Evolutionary conservation across 345 rosid species (phyloP).

Genomic region (Gossypium mustelinum): DNA sequence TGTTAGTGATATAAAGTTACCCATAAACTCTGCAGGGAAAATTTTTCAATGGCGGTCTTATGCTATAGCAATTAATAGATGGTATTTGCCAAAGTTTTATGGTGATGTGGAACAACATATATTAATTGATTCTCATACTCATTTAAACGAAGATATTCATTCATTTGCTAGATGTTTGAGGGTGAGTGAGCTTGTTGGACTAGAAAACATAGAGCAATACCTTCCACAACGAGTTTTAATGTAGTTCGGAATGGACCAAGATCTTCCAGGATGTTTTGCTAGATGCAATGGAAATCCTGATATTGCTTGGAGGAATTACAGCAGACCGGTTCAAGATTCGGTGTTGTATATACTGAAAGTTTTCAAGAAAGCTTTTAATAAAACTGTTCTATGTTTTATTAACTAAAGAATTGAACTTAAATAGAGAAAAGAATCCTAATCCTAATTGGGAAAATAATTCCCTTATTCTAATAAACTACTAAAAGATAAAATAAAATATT

Average conservation of each 20-base stretch:
- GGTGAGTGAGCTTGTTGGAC: constrained; percentile 25
- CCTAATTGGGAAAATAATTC: too few species aligned
- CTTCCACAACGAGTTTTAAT: constrained; percentile 34
- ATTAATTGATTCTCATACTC: too few species aligned
- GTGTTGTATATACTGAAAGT: constrained; percentile 16
- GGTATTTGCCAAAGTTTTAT: constrained; percentile 21
- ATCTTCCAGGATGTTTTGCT: constrained; percentile 24
- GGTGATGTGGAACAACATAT: too few species aligned
- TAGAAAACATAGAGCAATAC: constrained; percentile 25
- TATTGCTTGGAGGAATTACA: constrained; percentile 29
- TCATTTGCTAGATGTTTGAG: constrained; percentile 29
- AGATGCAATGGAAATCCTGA: constrained; percentile 20
- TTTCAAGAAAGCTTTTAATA: too few species aligned
- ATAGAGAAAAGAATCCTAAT: too few species aligned
- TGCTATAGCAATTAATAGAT: background rate
- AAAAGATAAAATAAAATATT: too few species aligned
- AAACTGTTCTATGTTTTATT: too few species aligned
- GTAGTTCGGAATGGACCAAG: constrained; percentile 41
- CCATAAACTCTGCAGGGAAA: constrained; percentile 19
- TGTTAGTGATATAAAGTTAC: constrained; percentile 6
- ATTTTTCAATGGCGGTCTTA: constrained; percentile 34
- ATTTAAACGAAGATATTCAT: constrained; percentile 20
- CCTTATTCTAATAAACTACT: too few species aligned
- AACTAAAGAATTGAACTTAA: too few species aligned
- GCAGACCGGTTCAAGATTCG: constrained; percentile 21